Conservation (phyloP, 768 basidiomycete genomes). For the Pisolithus tinctorius region DNA sequence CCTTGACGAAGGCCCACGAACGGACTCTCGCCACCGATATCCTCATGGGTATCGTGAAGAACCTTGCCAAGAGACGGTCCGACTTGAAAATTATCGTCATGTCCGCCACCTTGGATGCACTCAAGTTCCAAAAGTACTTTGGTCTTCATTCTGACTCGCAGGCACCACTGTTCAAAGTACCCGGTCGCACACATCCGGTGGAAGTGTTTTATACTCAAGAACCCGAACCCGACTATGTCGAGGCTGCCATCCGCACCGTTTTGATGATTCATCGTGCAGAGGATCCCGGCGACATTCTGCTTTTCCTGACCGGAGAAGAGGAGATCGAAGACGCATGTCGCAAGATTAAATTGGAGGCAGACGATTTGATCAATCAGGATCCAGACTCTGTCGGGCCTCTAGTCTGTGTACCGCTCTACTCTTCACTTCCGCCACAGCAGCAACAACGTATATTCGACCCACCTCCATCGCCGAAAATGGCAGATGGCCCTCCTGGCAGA, state of each 20-base stretch:
- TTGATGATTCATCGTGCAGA: constrained; percentile 97
- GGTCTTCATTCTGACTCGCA: constrained; percentile 33
- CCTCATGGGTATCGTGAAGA: constrained; percentile 93
- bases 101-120: constrained; percentile 95
- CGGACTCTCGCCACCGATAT: constrained; percentile 97
- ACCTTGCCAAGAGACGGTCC: constrained; percentile 65
- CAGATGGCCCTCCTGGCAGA: constrained; percentile 76
- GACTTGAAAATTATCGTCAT: constrained; percentile 98
- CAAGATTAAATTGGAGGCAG: constrained; percentile 88
- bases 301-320: constrained; percentile 97
- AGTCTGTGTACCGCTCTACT: constrained; percentile 89
- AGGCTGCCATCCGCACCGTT: constrained; percentile 93
- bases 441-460: constrained; percentile 97
- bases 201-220: constrained; percentile 93
- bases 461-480: constrained; percentile 54
- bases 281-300: constrained; percentile 83
- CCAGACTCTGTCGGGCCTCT: constrained; percentile 78
- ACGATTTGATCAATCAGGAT: constrained; percentile 69
- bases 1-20: constrained; percentile 97
- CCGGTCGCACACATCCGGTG: constrained; percentile 90
- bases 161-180: constrained; percentile 85
- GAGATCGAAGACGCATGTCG: constrained; percentile 96
- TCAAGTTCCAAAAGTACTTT: constrained; percentile 97
- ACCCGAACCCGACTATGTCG: constrained; percentile 92
- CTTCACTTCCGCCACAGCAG: constrained; percentile 87